A percentile compares a stretch with the other conserved stretches of the same genome.
phyloP scores from a whole-genome alignment of 139 green algal species.

The Chlorella sp. region DNA sequence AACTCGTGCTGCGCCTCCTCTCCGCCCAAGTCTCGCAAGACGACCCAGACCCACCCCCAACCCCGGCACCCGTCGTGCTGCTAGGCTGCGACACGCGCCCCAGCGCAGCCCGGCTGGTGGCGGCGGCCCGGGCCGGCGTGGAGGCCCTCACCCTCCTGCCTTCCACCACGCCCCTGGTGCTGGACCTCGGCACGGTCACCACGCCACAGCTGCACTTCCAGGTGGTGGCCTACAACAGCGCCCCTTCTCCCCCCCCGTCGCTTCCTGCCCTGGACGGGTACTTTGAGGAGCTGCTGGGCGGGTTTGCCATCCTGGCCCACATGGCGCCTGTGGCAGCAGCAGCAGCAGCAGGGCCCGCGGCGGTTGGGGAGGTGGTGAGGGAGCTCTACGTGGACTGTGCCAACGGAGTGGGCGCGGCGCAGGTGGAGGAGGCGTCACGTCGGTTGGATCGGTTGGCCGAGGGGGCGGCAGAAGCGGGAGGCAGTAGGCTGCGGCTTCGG shows the following conservation, averaged over 20 bases:
- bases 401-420: slow-evolving; percentile 84
- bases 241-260: too few relatives aligned
- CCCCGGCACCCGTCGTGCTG: slow-evolving; percentile 34
- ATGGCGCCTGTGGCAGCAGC: too few relatives aligned
- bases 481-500: slow-evolving; percentile 32
- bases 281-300: too few relatives aligned
- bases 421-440: slow-evolving; percentile 43
- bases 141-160: too few relatives aligned
- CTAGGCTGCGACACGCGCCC: slow-evolving; percentile 73
- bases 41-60: background rate
- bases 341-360: too few relatives aligned
- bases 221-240: slow-evolving; percentile 9
- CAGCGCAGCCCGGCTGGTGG: slow-evolving; percentile 55
- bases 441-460: too few relatives aligned
- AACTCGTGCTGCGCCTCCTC: background rate
- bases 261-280: too few relatives aligned
- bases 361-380: too few relatives aligned
- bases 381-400: slow-evolving; percentile 89
- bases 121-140: slow-evolving; percentile 54
- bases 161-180: slow-evolving; percentile 26
- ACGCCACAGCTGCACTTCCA: slow-evolving; percentile 94
- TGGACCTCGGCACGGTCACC: slow-evolving; percentile 67
- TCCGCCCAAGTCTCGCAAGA: background rate
- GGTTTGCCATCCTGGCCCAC: too few relatives aligned
- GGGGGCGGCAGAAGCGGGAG: too few relatives aligned